These are phyloP conservation scores for Colletotrichum phormii DNA, from an alignment of 2,329 filamentous ascomycete species.

Conservation along the genomic window DNA sequence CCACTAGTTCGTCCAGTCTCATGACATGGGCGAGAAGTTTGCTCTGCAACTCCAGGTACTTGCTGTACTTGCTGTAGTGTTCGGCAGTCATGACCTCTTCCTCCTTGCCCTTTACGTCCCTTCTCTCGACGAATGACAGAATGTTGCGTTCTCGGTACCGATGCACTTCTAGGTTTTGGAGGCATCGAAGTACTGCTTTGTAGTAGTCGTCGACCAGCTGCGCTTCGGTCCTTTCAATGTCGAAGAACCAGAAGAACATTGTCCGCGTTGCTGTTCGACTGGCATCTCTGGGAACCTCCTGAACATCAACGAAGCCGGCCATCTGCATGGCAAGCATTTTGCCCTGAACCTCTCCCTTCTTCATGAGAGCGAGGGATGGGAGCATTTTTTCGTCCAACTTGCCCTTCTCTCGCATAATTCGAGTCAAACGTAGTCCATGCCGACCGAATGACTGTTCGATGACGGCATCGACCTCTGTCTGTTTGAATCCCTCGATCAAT, in stretches of 20 bases:
- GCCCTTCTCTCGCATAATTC: constrained; percentile 86
- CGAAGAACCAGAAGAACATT: constrained; percentile 93
- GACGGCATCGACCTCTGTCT: constrained; percentile 83
- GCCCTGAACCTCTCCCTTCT: constrained; percentile 85
- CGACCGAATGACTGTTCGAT: constrained; percentile 82
- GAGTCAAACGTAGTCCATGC: constrained; percentile 83
- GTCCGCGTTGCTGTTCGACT: constrained; percentile 85
- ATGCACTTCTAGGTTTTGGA: constrained; percentile 85
- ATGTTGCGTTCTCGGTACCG: constrained; percentile 77
- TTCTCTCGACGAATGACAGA: constrained; percentile 84
- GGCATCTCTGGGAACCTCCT: constrained; percentile 92
- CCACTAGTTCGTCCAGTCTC: constrained; percentile 86
- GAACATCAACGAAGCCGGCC: constrained; percentile 87
- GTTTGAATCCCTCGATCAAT: constrained; percentile 76
- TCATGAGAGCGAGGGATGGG: constrained; percentile 83
- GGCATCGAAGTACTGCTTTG: constrained; percentile 86
- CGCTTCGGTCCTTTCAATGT: constrained; percentile 76
- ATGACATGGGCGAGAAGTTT: constrained; percentile 83
- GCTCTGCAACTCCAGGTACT: constrained; percentile 73
- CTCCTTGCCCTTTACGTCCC: constrained; percentile 86
- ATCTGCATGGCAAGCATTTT: constrained; percentile 89
- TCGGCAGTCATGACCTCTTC: constrained; percentile 81
- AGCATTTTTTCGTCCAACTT: constrained; percentile 96
- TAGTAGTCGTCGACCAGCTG: constrained; percentile 85
- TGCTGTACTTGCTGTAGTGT: constrained; percentile 74